These are phyloP conservation scores for Berkeleyomyces basicola DNA, from an alignment of 2,329 filamentous ascomycete genomes.

Conservation along the genomic window DNA sequence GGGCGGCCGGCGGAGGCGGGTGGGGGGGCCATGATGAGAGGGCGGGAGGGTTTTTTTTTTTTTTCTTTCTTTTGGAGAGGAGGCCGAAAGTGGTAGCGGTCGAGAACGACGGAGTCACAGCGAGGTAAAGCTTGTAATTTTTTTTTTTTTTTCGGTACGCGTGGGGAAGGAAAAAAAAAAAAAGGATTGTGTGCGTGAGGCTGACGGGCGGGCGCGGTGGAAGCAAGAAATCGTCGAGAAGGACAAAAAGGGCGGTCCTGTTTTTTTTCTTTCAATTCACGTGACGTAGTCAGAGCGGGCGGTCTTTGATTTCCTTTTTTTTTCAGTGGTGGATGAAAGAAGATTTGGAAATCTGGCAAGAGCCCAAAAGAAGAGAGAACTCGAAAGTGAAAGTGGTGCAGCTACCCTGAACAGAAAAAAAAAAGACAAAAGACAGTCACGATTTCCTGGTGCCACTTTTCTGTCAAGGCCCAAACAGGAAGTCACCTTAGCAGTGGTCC, in stretches of 20 bases:
- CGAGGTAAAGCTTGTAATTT: too few relatives aligned
- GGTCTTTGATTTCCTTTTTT: too few relatives aligned
- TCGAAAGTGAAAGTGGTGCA: too few relatives aligned
- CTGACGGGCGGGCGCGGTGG: neutral
- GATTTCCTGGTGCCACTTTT: too few relatives aligned
- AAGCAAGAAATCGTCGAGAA: neutral
- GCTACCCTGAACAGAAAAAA: too few relatives aligned
- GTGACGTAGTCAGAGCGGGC: too few relatives aligned
- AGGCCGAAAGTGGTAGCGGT: neutral
- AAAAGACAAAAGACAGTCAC: too few relatives aligned
- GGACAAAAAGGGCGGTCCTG: neutral
- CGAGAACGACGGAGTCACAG: too few relatives aligned
- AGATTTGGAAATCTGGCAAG: neutral
- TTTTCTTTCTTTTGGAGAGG: neutral
- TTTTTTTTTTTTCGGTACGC: too few relatives aligned
- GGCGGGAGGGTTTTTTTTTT: neutral
- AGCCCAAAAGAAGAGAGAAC: neutral
- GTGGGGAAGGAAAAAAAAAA: too few relatives aligned
- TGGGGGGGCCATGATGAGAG: constrained; percentile 1
- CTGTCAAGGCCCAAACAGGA: neutral
- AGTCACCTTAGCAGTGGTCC: neutral
- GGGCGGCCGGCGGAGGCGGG: constrained; percentile 16
- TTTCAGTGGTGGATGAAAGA: too few relatives aligned
- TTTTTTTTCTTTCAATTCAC: neutral
- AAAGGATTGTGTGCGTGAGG: too few relatives aligned